A percentile compares a stretch with the other conserved stretches of the same genome.
Evolutionary conservation across 176 grass and related monocot species (phyloP).

Genomic region (Hordeum vulgare): DNA sequence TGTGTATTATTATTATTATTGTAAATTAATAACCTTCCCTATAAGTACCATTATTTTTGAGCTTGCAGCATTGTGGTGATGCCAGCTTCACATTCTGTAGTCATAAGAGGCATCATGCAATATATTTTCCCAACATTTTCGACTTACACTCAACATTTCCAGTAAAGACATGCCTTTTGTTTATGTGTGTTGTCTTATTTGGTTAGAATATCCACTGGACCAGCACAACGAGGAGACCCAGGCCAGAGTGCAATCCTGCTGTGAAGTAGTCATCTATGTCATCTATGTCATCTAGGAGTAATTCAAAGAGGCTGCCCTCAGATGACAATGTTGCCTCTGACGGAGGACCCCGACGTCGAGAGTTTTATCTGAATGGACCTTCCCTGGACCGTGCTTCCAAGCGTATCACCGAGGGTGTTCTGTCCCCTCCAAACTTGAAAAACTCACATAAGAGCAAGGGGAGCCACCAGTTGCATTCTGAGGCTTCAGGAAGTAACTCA

Average conservation of each 20-base stretch:
- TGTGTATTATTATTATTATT: background rate
- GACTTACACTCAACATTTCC: background rate
- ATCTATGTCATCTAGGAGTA: constrained; percentile 27
- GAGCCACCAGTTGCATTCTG: constrained; percentile 19
- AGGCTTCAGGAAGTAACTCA: background rate
- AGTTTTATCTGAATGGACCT: constrained; percentile 42
- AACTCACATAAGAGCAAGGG: constrained; percentile 29
- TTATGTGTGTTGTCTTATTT: background rate
- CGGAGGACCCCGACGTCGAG: constrained; percentile 21
- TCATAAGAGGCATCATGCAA: background rate
- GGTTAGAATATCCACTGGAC: constrained; percentile 28
- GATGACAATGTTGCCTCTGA: constrained; percentile 37
- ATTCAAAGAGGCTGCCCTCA: constrained; percentile 24
- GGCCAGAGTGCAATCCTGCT: constrained; percentile 17
- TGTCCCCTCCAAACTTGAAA: constrained; percentile 24
- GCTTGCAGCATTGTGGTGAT: background rate
- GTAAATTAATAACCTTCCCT: background rate
- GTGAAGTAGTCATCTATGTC: constrained; percentile 18
- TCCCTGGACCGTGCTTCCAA: constrained; percentile 15
- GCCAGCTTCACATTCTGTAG: background rate
- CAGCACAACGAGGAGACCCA: constrained; percentile 32
- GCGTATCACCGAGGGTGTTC: constrained; percentile 20
- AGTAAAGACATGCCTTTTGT: background rate
- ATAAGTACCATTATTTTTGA: background rate
- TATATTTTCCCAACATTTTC: background rate